Conservation (phyloP, 129 eudicot genomes). For the Oenanthe sinensis region DNA sequence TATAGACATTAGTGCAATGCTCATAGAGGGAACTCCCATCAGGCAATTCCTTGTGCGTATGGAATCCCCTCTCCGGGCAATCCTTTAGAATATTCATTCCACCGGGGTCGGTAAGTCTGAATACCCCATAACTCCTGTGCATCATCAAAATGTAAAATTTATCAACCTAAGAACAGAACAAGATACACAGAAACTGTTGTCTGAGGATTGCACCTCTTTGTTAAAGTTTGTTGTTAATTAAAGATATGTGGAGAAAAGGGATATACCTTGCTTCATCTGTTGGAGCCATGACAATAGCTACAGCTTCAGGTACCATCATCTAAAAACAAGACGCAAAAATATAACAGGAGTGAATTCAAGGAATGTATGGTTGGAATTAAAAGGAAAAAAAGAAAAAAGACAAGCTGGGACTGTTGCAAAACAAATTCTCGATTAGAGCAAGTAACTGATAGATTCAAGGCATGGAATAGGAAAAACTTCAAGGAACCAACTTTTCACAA, state of each 20-base stretch:
- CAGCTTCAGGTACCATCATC: conserved; percentile 86
- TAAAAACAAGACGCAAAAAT: conserved; percentile 10
- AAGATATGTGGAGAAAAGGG: neutral
- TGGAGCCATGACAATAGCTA: conserved; percentile 79
- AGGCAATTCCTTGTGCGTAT: conserved; percentile 42
- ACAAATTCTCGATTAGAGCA: neutral
- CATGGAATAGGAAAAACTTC: neutral
- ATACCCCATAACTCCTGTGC: conserved; percentile 50
- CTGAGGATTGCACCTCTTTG: neutral
- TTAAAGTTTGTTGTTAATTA: neutral
- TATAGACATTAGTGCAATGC: conserved; percentile 58
- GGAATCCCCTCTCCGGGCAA: conserved; percentile 59
- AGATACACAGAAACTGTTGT: neutral
- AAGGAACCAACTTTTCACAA: neutral
- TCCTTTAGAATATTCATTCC: conserved; percentile 57
- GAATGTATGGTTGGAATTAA: neutral
- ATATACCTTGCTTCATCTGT: conserved; percentile 62
- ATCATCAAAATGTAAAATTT: neutral
- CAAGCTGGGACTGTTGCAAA: neutral
- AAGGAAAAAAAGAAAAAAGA: no score
- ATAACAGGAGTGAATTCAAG: neutral
- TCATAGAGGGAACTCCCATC: conserved; percentile 51
- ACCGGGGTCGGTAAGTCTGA: conserved; percentile 50
- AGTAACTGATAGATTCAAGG: neutral
- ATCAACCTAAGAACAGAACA: neutral